These are phyloP conservation scores for Alternaria metachromatica DNA, from an alignment of 2,329 filamentous ascomycete species.

Conservation along the genomic window DNA sequence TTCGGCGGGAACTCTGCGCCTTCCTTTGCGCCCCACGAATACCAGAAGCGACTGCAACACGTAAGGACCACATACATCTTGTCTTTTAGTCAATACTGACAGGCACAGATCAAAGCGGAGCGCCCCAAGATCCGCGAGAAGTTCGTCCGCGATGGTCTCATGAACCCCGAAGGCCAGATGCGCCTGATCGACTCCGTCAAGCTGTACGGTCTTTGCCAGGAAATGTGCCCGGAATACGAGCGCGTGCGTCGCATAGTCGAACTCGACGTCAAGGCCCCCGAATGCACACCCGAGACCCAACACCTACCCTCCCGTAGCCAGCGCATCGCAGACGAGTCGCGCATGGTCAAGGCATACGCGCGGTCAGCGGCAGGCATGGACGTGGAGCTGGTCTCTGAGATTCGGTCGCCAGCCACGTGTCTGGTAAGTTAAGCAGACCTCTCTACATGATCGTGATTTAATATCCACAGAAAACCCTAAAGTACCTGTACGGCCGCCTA, in stretches of 20 bases:
- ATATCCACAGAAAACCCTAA: slow-evolving; percentile 48
- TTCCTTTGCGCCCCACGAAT: slow-evolving; percentile 32
- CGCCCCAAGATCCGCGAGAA: slow-evolving; percentile 48
- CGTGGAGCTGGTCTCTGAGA: slow-evolving; percentile 68
- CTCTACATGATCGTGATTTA: slow-evolving; percentile 22
- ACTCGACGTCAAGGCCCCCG: slow-evolving; percentile 66
- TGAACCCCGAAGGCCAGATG: slow-evolving; percentile 64
- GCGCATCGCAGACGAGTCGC: slow-evolving; percentile 55
- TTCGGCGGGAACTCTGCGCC: slow-evolving; percentile 26
- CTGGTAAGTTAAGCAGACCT: slow-evolving; percentile 35
- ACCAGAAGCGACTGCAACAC: slow-evolving; percentile 30
- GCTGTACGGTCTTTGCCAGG: slow-evolving; percentile 65
- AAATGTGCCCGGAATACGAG: slow-evolving; percentile 71
- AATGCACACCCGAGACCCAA: slow-evolving; percentile 56
- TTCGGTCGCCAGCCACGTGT: slow-evolving; percentile 62
- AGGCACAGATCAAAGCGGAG: slow-evolving; percentile 50
- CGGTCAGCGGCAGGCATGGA: slow-evolving; percentile 68
- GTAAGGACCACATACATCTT: slow-evolving; percentile 19
- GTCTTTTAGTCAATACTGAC: slow-evolving; percentile 14
- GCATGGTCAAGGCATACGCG: slow-evolving; percentile 70
- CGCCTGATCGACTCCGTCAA: slow-evolving; percentile 67
- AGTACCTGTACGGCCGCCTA: slow-evolving; percentile 56
- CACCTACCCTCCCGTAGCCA: slow-evolving; percentile 34
- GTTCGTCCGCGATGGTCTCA: slow-evolving; percentile 35
- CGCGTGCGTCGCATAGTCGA: slow-evolving; percentile 67